A percentile compares a stretch with the other conserved stretches of the same genome.
Evolutionary conservation across 805 yeast genomes (phyloP).

Genomic region (Ogataea polymorpha): DNA sequence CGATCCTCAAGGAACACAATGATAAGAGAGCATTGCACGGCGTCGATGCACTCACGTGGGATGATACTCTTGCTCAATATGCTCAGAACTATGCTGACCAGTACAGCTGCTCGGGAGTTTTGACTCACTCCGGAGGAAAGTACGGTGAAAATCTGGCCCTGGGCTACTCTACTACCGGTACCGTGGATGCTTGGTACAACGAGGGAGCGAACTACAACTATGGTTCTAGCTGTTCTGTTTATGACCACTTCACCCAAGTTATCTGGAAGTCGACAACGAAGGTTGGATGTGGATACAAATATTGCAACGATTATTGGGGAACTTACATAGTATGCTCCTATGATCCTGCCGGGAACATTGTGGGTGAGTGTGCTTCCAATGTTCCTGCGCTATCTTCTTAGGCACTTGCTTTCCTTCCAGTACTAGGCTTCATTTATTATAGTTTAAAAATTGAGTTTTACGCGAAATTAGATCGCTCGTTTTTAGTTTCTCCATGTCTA

Average conservation of each 20-base stretch:
- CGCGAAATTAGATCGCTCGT: neutral
- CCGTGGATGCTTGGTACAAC: conserved; percentile 70
- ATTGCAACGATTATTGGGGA: conserved; percentile 47
- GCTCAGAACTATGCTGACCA: conserved; percentile 59
- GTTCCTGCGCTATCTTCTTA: conserved; percentile 29
- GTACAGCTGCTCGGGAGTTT: conserved; percentile 56
- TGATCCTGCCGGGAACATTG: conserved; percentile 72
- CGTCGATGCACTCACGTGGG: conserved; percentile 56
- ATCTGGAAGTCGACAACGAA: conserved; percentile 62
- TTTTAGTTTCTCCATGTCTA: neutral
- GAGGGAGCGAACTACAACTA: conserved; percentile 59
- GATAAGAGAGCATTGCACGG: conserved; percentile 52
- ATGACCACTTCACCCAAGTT: conserved; percentile 70
- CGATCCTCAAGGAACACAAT: conserved; percentile 61
- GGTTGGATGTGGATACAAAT: conserved; percentile 63
- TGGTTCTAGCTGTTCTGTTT: conserved; percentile 47
- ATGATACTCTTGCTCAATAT: conserved; percentile 43
- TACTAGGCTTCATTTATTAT: neutral
- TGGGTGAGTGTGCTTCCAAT: conserved; percentile 41
- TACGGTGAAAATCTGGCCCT: conserved; percentile 80
- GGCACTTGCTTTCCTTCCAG: neutral
- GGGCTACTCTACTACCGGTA: conserved; percentile 54
- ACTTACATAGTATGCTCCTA: conserved; percentile 74
- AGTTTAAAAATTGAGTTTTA: neutral
- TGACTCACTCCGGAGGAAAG: conserved; percentile 61